Evolutionary conservation across 495 filamentous ascomycete species (phyloP), one percentile per base, ranked within the genome.

Genomic region (Niebla homalea): DNA sequence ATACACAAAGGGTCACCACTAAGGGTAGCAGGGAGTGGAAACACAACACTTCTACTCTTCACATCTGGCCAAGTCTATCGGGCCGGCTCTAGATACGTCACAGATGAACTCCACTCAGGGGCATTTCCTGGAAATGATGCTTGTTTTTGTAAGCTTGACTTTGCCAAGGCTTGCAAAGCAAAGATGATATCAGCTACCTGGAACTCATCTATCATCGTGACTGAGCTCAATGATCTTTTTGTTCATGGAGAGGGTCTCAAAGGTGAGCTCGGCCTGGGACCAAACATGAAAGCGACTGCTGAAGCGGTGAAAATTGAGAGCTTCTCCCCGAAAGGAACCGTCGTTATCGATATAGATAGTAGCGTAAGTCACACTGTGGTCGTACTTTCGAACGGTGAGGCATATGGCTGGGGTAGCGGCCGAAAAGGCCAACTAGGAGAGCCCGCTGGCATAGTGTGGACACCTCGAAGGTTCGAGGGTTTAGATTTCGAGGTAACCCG

Each of bases 341-440:
- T 59, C 1, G 59, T 94, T 5, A 58, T 69, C 0, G 67, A 78
- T 37, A 53, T 97, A 11, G 66, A 80, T 0, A 81, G 84, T 39
- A 74, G 84, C n/a, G 81, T 93, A 69, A 73, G 74, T 15, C 92
- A 98, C 60, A 75, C 78, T 0, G 78, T 89, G 16, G 79, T 71
- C 4, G 75, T 95, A 4, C 64, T 94, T 1, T 73, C 72, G 23
- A 82, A 82, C 61, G 89, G 88, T 2, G 70, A 82, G 1, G 81
- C 83, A 1, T 95, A 82, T 62, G 92, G 89, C 2, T 96, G 92
- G 92, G 92, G 92, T 2, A 81, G 70, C 53, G 79, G 80, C 5
- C 72, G 88, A 23, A 89, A 94, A 66, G 88, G 88, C 0, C 89
- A 97, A 61, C 63, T 97, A 0, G 88, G 86, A 4, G 56, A 70